Conservation (phyloP, 2,329 filamentous ascomycete genomes). For the Apiospora malaysiana region DNA sequence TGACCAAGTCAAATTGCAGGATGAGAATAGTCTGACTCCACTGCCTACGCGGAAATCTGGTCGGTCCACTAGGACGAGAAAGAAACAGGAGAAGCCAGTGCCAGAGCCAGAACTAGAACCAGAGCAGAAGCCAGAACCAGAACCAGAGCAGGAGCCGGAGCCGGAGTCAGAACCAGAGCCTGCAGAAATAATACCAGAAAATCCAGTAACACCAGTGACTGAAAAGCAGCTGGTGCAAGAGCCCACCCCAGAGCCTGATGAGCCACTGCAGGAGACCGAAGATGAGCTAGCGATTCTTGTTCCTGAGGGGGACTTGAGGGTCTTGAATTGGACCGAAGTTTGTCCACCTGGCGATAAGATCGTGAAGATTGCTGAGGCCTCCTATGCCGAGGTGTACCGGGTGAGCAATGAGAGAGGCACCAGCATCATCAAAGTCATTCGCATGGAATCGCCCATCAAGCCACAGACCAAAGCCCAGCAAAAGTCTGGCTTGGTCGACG, state of each 20-base stretch:
- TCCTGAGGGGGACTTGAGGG: slow-evolving; percentile 40
- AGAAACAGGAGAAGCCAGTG: neutral
- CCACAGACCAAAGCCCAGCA: slow-evolving; percentile 63
- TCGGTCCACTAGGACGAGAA: slow-evolving; percentile 25
- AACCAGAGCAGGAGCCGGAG: neutral
- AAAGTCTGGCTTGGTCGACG: slow-evolving; percentile 60
- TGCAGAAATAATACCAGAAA: neutral
- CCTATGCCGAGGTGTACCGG: slow-evolving; percentile 70
- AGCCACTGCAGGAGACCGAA: slow-evolving; percentile 23
- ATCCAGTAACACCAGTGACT: neutral
- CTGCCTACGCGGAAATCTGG: slow-evolving; percentile 24
- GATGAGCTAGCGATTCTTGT: slow-evolving; percentile 12
- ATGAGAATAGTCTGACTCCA: slow-evolving; percentile 31
- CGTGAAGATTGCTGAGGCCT: slow-evolving; percentile 70
- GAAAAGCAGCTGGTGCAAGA: slow-evolving; percentile 25
- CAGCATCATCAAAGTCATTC: slow-evolving; percentile 70
- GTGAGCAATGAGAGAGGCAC: slow-evolving; percentile 64
- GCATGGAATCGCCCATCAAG: slow-evolving; percentile 63
- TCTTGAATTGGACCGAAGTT: slow-evolving; percentile 63
- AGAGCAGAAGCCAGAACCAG: neutral
- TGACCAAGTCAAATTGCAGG: slow-evolving; percentile 33
- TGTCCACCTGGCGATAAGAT: slow-evolving; percentile 59
- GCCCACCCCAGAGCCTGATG: slow-evolving; percentile 22
- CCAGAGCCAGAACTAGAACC: neutral
- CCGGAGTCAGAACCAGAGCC: slow-evolving; percentile 25